These are phyloP conservation scores for Heterobasidion parviporum DNA, from an alignment of 1,284 basidiomycete genomes.

Conservation along the genomic window DNA sequence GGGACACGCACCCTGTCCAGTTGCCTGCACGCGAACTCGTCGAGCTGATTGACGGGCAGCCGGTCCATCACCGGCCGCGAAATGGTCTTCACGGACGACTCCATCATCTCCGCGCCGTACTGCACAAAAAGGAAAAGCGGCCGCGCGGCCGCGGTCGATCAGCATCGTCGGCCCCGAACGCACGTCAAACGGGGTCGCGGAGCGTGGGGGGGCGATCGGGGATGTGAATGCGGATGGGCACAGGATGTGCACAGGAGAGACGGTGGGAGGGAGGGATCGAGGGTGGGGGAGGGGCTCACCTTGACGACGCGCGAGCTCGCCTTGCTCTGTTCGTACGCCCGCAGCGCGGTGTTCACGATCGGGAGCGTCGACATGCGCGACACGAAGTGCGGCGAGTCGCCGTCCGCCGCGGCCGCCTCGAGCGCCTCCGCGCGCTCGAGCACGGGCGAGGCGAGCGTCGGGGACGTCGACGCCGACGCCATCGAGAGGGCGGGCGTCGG, in stretches of 20 bases:
- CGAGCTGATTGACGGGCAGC: constrained; percentile 70
- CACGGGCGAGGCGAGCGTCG: constrained; percentile 14
- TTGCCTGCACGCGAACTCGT: constrained; percentile 83
- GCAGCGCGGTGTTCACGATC: constrained; percentile 60
- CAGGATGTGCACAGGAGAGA: neutral
- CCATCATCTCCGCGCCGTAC: constrained; percentile 87
- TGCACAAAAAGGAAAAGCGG: constrained; percentile 18
- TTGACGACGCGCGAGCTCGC: constrained; percentile 75
- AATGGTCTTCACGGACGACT: constrained; percentile 76
- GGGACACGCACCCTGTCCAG: constrained; percentile 61
- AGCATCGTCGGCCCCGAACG: neutral
- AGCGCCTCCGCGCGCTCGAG: constrained; percentile 9
- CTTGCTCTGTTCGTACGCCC: constrained; percentile 72
- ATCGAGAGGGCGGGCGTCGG: constrained; percentile 28
- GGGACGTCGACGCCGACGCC: constrained; percentile 23
- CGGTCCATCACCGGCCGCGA: constrained; percentile 81
- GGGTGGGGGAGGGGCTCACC: constrained; percentile 26
- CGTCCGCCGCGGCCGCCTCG: constrained; percentile 14
- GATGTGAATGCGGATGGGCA: neutral
- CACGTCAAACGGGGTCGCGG: too few species aligned
- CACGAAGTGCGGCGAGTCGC: constrained; percentile 29
- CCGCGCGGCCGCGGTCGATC: neutral
- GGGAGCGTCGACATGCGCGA: constrained; percentile 43
- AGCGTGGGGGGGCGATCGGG: too few species aligned
- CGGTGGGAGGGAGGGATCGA: neutral